Base-by-base conservation (phyloP, 805 yeast genomes). In the Ogataea salicorniae region DNA sequence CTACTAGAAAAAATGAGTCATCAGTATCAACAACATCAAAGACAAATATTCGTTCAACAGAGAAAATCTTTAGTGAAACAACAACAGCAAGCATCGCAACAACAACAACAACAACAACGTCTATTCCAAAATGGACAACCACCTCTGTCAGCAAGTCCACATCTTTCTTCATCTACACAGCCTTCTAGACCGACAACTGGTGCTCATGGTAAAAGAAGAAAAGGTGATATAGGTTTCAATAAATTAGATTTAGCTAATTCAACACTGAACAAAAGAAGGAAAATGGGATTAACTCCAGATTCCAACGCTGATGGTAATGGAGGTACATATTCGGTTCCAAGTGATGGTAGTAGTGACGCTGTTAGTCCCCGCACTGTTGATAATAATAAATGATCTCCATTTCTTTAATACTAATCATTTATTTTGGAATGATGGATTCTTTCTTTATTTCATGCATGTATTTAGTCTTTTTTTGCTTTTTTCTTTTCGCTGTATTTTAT, bases 211-310 rank as follows among this genome's bases (percentile, higher is more conserved):
- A 42, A 42, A 26, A 54, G 50, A 46, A 42, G 48, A 49, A 49
- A 44, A 26, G 53, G 54, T 22, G 48, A 40, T n/a, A 35, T 37
- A 5, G 47, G 51, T 29, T 31, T 51, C 44, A 34, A 58, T 57
- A 45, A 55, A 46, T 47, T 68, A 29, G 72, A 68, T 35, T 36
- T 68, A 15, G 60, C 69, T 5, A 69, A 64, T 46, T 64, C 70
- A 0, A 59, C 70, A 0, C 46, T 68, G 42, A 66, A 59, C 23
- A 68, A 68, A 46, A 55, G 73, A 49, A 56, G 73, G 50, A 61
- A 56, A 41, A 46, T 53, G 47, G 55, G 57, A 8, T 29, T 41
- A 7, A 39, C 17, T 9, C 15, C 15, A 14, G 18, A 39, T 39
- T 23, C 7, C 2, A 26, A 23, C 33, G 26, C 33, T 26, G 23